These are phyloP conservation scores for Clarireedia paspali DNA, from an alignment of 2,329 filamentous ascomycete genomes.

Conservation along the genomic window DNA sequence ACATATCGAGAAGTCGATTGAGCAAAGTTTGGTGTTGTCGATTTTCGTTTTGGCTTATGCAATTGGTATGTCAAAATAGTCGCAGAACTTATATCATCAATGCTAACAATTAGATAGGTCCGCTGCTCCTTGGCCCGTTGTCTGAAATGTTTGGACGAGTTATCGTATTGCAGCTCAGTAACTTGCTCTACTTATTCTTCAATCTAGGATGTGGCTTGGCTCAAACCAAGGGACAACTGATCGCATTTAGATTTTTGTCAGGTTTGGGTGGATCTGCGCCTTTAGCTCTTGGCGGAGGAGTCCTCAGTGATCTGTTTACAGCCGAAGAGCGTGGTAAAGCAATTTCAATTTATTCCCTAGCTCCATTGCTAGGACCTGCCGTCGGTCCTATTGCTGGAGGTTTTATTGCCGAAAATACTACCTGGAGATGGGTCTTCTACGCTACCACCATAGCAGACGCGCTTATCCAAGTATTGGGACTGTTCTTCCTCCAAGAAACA, in stretches of 20 bases:
- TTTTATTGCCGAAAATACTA: slow-evolving; percentile 38
- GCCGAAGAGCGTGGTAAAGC: slow-evolving; percentile 40
- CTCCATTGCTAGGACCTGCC: slow-evolving; percentile 27
- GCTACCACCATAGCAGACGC: slow-evolving; percentile 38
- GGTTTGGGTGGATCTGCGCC: slow-evolving; percentile 41
- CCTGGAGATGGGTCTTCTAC: slow-evolving; percentile 49
- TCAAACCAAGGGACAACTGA: slow-evolving; percentile 35
- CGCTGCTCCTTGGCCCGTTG: slow-evolving; percentile 52
- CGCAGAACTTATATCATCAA: background rate
- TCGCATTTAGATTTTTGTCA: slow-evolving; percentile 39
- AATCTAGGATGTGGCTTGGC: slow-evolving; percentile 45
- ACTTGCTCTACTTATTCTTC: slow-evolving; percentile 45
- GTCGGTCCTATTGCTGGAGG: slow-evolving; percentile 42
- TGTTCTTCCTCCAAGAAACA: slow-evolving; percentile 40
- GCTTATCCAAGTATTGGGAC: slow-evolving; percentile 35
- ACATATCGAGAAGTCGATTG: slow-evolving; percentile 38
- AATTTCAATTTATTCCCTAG: slow-evolving; percentile 29
- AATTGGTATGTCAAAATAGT: background rate
- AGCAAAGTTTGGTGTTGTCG: slow-evolving; percentile 39
- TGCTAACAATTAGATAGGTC: slow-evolving; percentile 32
- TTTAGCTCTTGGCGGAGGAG: slow-evolving; percentile 37
- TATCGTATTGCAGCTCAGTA: slow-evolving; percentile 36
- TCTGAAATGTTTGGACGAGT: slow-evolving; percentile 43
- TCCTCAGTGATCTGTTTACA: slow-evolving; percentile 39
- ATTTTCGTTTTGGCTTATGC: slow-evolving; percentile 38